These are phyloP conservation scores for Dactylonectria estremocensis DNA, from an alignment of 2,329 filamentous ascomycete genomes.

Conservation along the genomic window DNA sequence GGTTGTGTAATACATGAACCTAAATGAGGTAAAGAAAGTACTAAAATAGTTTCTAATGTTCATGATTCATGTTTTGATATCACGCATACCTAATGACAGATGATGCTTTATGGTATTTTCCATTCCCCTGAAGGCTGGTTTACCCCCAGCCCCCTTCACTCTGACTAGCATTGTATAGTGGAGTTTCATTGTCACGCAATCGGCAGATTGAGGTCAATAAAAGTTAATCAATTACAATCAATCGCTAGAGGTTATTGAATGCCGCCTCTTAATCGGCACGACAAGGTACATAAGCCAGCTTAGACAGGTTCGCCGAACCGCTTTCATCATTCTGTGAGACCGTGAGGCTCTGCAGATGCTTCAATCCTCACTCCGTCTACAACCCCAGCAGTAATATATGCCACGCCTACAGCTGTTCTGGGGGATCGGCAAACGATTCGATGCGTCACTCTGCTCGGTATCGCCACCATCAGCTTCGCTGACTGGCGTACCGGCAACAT, in stretches of 20 bases:
- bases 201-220: too few relatives aligned
- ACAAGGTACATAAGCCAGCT: constrained; percentile 4
- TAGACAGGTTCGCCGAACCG: constrained; percentile 1
- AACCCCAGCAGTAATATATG: constrained; percentile 4
- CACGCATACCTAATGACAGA: too few relatives aligned
- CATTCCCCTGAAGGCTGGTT: too few relatives aligned
- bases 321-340: not conserved
- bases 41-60: too few relatives aligned
- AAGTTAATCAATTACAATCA: constrained; percentile 18
- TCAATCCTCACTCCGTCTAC: constrained; percentile 5
- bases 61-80: too few relatives aligned
- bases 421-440: not conserved
- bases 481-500: not conserved
- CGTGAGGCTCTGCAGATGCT: constrained; percentile 3
- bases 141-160: too few relatives aligned
- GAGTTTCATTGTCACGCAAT: too few relatives aligned
- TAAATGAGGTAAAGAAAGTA: too few relatives aligned
- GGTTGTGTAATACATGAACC: not conserved
- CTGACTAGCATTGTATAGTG: too few relatives aligned
- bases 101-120: too few relatives aligned
- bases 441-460: not conserved
- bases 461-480: not conserved
- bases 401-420: constrained; percentile 21
- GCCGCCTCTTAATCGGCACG: not conserved
- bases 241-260: constrained; percentile 17